These are phyloP conservation scores for Rhodamnia rubescens DNA, from an alignment of 345 rosid species.

Conservation along the genomic window DNA sequence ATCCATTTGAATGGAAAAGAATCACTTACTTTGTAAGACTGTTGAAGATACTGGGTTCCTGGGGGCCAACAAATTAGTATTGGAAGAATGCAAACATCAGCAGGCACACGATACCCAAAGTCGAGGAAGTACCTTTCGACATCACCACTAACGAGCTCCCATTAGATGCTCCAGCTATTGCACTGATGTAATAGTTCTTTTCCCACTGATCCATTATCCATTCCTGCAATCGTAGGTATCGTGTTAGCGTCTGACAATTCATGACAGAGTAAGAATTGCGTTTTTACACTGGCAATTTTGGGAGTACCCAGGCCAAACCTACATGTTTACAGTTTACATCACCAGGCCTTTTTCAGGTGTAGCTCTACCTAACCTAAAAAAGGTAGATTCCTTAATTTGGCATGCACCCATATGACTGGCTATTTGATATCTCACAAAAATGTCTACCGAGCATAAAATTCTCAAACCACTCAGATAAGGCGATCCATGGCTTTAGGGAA, in stretches of 20 bases:
- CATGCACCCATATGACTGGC: background rate
- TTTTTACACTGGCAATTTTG: background rate
- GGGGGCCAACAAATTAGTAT: background rate
- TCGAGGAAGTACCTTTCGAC: slow-evolving; percentile 32
- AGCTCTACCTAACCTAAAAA: background rate
- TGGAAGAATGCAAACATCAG: background rate
- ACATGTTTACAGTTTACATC: background rate
- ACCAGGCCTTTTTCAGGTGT: background rate
- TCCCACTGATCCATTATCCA: slow-evolving; percentile 63
- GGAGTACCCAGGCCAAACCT: background rate
- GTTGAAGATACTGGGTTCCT: slow-evolving; percentile 37
- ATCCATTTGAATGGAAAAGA: slow-evolving; percentile 49
- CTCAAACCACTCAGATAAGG: background rate
- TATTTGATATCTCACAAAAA: background rate
- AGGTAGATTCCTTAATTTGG: background rate
- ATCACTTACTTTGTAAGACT: slow-evolving; percentile 45
- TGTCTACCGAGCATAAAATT: background rate
- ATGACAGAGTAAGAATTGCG: background rate
- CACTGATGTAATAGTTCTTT: slow-evolving; percentile 38
- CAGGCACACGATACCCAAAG: background rate
- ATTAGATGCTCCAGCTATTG: slow-evolving; percentile 41
- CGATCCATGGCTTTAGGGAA: background rate
- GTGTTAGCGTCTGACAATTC: background rate
- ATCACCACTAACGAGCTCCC: slow-evolving; percentile 47
- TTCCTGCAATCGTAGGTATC: slow-evolving; percentile 22